phyloP scores from a whole-genome alignment of 2,329 filamentous ascomycete genomes.

The Stemphylium vesicarium region DNA sequence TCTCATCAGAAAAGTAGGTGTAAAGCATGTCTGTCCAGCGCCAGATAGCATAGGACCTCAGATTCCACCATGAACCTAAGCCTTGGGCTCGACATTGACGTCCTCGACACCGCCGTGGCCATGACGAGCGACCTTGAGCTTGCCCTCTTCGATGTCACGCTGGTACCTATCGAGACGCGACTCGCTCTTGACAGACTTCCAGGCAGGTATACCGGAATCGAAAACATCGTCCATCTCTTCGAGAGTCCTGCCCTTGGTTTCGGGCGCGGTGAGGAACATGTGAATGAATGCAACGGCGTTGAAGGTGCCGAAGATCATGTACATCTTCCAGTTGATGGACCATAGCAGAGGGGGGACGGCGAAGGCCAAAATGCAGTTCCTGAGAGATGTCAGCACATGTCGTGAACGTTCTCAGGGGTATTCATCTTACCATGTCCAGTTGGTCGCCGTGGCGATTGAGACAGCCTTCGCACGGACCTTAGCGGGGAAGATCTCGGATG shows the following conservation, averaged over 20 bases:
- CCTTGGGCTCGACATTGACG: conserved; percentile 27
- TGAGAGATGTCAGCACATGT: too few relatives aligned
- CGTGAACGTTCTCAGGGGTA: too few relatives aligned
- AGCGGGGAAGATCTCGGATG: conserved; percentile 49
- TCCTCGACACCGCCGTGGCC: conserved; percentile 16
- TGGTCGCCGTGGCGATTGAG: conserved; percentile 47
- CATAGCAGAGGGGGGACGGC: conserved; percentile 51
- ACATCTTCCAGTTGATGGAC: conserved; percentile 53
- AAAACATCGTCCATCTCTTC: conserved; percentile 53
- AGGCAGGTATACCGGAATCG: conserved; percentile 45
- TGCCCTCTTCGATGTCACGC: conserved; percentile 47
- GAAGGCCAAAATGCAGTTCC: conserved; percentile 50
- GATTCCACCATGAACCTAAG: background rate
- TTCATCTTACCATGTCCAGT: conserved; percentile 40
- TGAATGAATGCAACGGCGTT: conserved; percentile 48
- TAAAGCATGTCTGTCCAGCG: too few relatives aligned
- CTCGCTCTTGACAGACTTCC: conserved; percentile 37
- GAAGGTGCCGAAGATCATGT: conserved; percentile 51
- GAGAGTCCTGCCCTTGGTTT: conserved; percentile 51
- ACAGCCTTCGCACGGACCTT: conserved; percentile 52
- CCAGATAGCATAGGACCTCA: too few relatives aligned
- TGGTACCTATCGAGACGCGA: conserved; percentile 46
- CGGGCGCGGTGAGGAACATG: conserved; percentile 49
- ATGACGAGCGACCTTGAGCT: conserved; percentile 33
- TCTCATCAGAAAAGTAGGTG: too few relatives aligned